phyloP scores from a whole-genome alignment of 139 green algal genomes.

The Tetradesmus lagerheimii region DNA sequence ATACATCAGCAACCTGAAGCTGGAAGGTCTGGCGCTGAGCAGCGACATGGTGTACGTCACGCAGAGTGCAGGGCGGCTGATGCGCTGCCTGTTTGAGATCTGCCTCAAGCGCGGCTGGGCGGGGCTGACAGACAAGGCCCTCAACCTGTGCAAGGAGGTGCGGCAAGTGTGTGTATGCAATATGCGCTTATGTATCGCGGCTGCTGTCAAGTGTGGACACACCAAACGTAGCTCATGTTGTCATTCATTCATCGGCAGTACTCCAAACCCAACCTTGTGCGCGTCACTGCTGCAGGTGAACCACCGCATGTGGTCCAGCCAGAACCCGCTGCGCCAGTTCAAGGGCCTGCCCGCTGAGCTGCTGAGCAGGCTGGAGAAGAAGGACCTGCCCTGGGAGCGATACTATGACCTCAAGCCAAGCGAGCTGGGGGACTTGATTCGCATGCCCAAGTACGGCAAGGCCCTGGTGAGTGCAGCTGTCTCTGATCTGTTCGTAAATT shows the following conservation, averaged over 20 bases:
- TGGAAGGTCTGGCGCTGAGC: conserved; percentile 94
- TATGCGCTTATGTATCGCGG: too few relatives aligned
- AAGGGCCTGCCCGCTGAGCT: conserved; percentile 77
- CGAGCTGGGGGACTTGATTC: conserved; percentile 96
- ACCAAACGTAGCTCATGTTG: too few relatives aligned
- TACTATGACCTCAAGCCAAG: conserved; percentile 95
- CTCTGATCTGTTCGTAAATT: too few relatives aligned
- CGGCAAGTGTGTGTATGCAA: too few relatives aligned
- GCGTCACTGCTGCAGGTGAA: conserved; percentile 11
- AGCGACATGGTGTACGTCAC: conserved; percentile 99
- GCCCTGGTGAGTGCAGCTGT: conserved; percentile 72
- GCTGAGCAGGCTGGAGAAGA: conserved; percentile 47
- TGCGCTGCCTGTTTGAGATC: conserved; percentile 98
- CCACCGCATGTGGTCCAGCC: conserved; percentile 92
- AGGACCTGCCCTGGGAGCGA: conserved; percentile 96
- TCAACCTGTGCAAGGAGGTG: conserved; percentile 97
- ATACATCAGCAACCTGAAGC: conserved; percentile 95
- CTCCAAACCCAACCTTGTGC: too few relatives aligned
- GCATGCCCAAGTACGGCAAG: conserved; percentile 97
- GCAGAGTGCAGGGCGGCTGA: conserved; percentile 90
- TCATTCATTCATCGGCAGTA: too few relatives aligned
- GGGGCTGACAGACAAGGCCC: conserved; percentile 85
- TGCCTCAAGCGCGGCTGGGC: conserved; percentile 95
- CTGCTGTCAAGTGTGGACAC: too few relatives aligned
- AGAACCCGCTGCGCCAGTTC: conserved; percentile 94